A percentile compares a stretch with the other conserved stretches of the same genome.
phyloP scores from a whole-genome alignment of 2,329 filamentous ascomycete genomes.

The Rosellinia necatrix region DNA sequence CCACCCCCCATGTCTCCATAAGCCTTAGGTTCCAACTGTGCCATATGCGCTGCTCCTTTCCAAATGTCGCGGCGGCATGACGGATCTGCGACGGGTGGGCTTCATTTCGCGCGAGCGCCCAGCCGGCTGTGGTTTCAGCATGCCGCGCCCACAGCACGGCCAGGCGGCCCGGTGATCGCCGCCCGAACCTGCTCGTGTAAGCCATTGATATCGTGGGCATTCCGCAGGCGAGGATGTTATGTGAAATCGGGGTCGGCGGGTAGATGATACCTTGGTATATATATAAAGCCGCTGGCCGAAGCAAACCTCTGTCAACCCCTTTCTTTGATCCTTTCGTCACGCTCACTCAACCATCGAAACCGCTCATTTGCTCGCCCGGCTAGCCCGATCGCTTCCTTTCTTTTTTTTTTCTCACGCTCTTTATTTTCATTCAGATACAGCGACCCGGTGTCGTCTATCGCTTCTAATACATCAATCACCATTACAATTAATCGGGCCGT shows the following conservation, averaged over 20 bases:
- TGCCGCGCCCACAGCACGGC: neutral
- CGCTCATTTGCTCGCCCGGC: slow-evolving; percentile 11
- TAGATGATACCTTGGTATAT: neutral
- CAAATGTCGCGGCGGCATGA: slow-evolving; percentile 11
- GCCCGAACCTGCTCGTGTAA: slow-evolving; percentile 2
- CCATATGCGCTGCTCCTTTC: slow-evolving; percentile 1
- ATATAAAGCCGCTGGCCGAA: slow-evolving; percentile 16
- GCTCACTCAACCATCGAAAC: neutral
- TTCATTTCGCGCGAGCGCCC: slow-evolving; percentile 10
- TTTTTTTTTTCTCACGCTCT: neutral
- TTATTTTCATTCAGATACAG: slow-evolving; percentile 4
- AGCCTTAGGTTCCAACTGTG: neutral
- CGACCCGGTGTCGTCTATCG: slow-evolving; percentile 27
- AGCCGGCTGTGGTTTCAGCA: slow-evolving; percentile 21
- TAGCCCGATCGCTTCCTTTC: slow-evolving; percentile 19
- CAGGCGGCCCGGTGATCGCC: neutral
- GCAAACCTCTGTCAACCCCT: neutral
- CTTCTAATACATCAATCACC: slow-evolving; percentile 15
- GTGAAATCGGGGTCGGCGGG: neutral
- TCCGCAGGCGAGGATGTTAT: neutral
- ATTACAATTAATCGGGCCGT: no score
- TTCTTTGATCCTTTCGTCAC: slow-evolving; percentile 2
- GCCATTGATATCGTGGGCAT: neutral
- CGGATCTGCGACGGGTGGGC: slow-evolving; percentile 24
- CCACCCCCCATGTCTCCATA: neutral